Base-by-base conservation (phyloP, 1,284 basidiomycete genomes). In the Abortiporus biennis region DNA sequence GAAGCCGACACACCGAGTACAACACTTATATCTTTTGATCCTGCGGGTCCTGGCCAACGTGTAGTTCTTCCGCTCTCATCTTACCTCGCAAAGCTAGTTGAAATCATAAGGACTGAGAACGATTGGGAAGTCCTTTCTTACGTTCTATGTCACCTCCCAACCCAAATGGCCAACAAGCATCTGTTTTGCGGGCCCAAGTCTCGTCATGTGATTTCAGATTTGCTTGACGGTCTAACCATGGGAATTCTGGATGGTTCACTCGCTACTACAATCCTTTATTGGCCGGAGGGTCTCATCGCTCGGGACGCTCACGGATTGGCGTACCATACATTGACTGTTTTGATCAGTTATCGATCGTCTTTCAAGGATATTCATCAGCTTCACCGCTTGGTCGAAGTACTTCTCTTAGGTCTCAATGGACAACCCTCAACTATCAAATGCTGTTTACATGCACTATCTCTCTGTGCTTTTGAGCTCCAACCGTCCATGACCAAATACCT, bases 51-150 rank as follows among this genome's bases (percentile, higher is more conserved):
- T 1, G 66, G 67, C 23, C 61, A 65, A 2, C 52, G 59, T 25
- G 58, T 71, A 11, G 70, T 92, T 52, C 69, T 99, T 1, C 89
- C 87, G 0, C 72, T 93, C 2, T 93, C 92, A 2, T 66, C 75
- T 34, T 95, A 96, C 54, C 71, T 98, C 9, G 63, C 63, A 3
- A 73, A 75, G 13, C 57, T 96, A 32, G 69, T 85, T 45, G 69
- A 70, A 2, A 74, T 98, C 42, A 64, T 99, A 35, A 75, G 84
- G 45, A 71, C 68, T 29, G 92, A 93, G 57, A 76, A 70, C 36
- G 91, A 88, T 49, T 99, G 96, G 95, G 96, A 99, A 53, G 71
- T 99, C 25, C 71, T 98, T 12, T 92, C 92, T 2, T 99, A 96
- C 56, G 72, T 95, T 3, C 72, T 99, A 2, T 91, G 88, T 57